Percentiles rank a stretch among this genome's conserved stretches.
These are phyloP conservation scores for Elongisporangium prolatum DNA, from an alignment of 352 stramenopile species.

Conservation along the genomic window DNA sequence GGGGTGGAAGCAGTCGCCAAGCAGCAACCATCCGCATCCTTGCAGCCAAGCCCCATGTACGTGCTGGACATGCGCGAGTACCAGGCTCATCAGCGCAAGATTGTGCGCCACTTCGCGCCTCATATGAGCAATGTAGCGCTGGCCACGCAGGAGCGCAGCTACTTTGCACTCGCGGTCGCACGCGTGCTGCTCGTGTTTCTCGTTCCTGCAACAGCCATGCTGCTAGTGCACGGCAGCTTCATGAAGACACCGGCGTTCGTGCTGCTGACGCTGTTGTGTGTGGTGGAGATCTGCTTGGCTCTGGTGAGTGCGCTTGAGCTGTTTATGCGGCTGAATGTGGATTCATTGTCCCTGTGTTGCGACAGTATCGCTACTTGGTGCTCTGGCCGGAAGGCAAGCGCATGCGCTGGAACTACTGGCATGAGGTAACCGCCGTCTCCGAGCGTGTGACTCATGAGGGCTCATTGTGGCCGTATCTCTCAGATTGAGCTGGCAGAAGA, in stretches of 20 bases:
- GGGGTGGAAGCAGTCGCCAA: background rate
- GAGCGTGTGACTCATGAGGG: background rate
- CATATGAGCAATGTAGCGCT: constrained; percentile 55
- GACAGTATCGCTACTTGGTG: constrained; percentile 63
- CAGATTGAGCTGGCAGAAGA: constrained; percentile 71
- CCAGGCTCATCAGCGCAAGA: constrained; percentile 61
- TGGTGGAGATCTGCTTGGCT: constrained; percentile 39
- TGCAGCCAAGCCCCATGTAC: background rate
- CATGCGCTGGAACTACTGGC: constrained; percentile 72
- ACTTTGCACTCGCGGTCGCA: constrained; percentile 46
- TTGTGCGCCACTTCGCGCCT: constrained; percentile 68
- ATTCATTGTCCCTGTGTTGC: constrained; percentile 6
- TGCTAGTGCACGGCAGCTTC: constrained; percentile 50
- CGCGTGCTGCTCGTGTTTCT: constrained; percentile 50
- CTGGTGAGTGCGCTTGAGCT: constrained; percentile 26
- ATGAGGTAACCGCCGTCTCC: constrained; percentile 28
- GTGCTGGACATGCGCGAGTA: constrained; percentile 5
- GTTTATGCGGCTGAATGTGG: background rate
- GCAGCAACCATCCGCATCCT: background rate
- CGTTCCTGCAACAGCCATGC: constrained; percentile 39
- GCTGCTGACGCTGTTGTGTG: constrained; percentile 44
- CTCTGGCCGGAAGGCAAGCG: constrained; percentile 65
- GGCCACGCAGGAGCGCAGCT: constrained; percentile 41
- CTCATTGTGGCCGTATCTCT: background rate
- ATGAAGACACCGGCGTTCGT: constrained; percentile 58